Base-by-base conservation (phyloP, 2,329 filamentous ascomycete species). In the Alternaria solani region DNA sequence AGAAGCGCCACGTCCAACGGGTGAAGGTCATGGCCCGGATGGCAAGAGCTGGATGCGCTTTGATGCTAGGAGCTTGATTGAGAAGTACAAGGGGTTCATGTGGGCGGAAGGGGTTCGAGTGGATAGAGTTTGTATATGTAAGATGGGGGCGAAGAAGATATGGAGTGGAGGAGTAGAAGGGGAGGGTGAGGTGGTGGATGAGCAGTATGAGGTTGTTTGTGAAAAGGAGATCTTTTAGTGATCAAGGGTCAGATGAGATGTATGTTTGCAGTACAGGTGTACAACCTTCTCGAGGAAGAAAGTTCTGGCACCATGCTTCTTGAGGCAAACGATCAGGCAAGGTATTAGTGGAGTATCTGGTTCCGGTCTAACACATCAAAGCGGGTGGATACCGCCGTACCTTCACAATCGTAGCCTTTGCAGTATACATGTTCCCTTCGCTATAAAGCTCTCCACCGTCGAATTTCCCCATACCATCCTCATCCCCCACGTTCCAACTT, bases 71-170 rank as follows among this genome's bases (percentile, higher is more conserved):
- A 57, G 58, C 2, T 53, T 83, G 36, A 70, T 83, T n/a, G 83
- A 85, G 42, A 78, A 81, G 59, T 93, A 89, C 69, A 82, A 84
- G 34, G 86, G 88, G 36, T 88, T 88, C 65, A 77, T 88, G 0
- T 97, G 93, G 92, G 88, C 91, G 68, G 82, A 87, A 55, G 80
- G 87, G 51, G 81, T 94, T 25, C 80, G 82, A 16, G 75, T 97
- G n/a, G 87, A 92, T 57, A 86, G 83, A 59, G 79, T 97, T 41
- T 88, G 89, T 49, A 89, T 97, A 38, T 97, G 93, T 75, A 88
- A 87, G 73, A 97, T 97, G 94, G 93, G 94, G 0, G 93, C 93
- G 9, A 91, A 89, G 82, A 88, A 86, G 68, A 80, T 87, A 28
- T 81, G 85, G 57, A 64, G 63, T 51, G 57, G 7, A 80, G 43